These are phyloP conservation scores for Candida caryicola DNA, from an alignment of 805 yeast genomes.

Conservation along the genomic window DNA sequence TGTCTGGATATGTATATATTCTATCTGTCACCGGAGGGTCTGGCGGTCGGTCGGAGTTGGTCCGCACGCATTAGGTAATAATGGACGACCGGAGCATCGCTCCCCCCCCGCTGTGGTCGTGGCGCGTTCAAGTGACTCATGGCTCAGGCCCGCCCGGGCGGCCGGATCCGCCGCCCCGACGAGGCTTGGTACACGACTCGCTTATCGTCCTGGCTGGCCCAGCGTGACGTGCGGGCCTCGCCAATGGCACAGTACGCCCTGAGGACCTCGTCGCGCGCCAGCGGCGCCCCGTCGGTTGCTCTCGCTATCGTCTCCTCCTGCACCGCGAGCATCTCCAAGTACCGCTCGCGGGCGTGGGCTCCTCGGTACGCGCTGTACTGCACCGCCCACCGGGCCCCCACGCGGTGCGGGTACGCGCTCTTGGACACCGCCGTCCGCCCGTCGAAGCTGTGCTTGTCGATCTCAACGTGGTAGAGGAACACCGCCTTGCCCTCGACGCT, in stretches of 20 bases:
- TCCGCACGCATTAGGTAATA: no score
- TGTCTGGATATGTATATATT: no score
- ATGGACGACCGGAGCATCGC: no score
- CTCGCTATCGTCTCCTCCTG: constrained; percentile 5
- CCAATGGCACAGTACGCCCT: constrained; percentile 28
- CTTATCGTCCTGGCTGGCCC: constrained; percentile 23
- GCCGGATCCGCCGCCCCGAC: constrained; percentile 4
- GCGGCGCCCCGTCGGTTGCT: background rate
- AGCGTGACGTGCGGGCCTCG: constrained; percentile 20
- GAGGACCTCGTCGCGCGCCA: constrained; percentile 12
- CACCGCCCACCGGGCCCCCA: constrained; percentile 21
- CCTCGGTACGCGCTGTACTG: constrained; percentile 14
- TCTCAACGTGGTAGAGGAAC: constrained; percentile 21
- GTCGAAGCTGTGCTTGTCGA: constrained; percentile 18
- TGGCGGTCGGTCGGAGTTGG: no score
- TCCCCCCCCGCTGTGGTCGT: no score
- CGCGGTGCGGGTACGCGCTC: constrained; percentile 24
- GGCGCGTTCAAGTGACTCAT: background rate
- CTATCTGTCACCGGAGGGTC: no score
- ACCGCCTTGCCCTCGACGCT: constrained; percentile 17
- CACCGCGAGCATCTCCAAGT: constrained; percentile 8
- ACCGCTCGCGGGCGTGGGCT: constrained; percentile 5
- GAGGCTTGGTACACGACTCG: constrained; percentile 18
- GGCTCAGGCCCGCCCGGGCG: background rate
- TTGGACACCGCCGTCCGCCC: constrained; percentile 10